Evolutionary conservation across 768 basidiomycete species (phyloP).

Genomic region (Tylopilus vinaceipallidus): DNA sequence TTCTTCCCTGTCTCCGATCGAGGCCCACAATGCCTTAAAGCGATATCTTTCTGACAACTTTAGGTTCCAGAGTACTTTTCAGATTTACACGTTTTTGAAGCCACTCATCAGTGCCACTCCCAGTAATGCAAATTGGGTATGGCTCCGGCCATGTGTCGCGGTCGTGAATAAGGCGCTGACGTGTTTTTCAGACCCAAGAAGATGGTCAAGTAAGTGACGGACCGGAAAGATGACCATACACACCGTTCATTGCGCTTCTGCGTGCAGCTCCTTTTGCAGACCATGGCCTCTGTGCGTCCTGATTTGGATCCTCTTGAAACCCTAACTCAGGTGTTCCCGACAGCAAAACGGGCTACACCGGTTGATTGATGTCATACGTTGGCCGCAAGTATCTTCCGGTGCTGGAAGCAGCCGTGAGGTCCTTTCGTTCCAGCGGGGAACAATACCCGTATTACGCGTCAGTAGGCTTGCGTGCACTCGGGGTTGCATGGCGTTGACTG

Average conservation of each 20-base stretch:
- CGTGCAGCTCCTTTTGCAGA: constrained; percentile 39
- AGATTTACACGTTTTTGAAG: constrained; percentile 46
- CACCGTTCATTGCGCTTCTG: neutral
- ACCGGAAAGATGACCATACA: neutral
- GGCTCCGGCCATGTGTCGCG: constrained; percentile 2
- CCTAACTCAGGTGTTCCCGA: neutral
- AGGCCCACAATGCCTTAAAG: constrained; percentile 46
- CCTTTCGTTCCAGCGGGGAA: constrained; percentile 60
- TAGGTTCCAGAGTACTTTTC: constrained; percentile 38
- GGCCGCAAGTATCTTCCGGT: constrained; percentile 38
- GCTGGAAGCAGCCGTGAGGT: constrained; percentile 34
- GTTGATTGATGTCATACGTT: constrained; percentile 48
- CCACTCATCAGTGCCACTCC: constrained; percentile 38
- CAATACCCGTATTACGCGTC: constrained; percentile 54
- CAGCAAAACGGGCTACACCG: constrained; percentile 52
- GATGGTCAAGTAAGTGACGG: constrained; percentile 47
- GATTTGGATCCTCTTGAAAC: neutral
- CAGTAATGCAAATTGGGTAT: constrained; percentile 43
- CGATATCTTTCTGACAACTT: constrained; percentile 43
- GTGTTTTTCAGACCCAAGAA: constrained; percentile 37
- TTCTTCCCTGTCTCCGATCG: constrained; percentile 39
- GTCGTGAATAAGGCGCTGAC: neutral
- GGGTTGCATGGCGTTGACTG: neutral
- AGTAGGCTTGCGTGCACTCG: neutral
- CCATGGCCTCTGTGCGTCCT: constrained; percentile 37